Evolutionary conservation across 805 yeast species (phyloP).

Genomic region (Ogataea pignaliae): DNA sequence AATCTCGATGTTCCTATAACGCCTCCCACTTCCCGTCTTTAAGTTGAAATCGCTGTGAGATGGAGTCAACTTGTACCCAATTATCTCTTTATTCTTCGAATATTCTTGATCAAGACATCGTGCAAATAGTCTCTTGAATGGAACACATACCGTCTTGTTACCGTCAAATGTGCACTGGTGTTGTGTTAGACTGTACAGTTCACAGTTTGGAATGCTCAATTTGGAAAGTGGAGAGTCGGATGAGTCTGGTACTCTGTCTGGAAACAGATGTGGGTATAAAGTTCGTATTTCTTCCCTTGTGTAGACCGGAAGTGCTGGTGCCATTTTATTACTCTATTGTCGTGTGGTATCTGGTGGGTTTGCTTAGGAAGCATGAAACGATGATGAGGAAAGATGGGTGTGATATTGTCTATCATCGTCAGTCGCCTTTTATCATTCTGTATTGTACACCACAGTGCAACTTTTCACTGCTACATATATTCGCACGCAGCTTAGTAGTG

Average conservation of each 20-base stretch:
- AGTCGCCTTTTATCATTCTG: no score
- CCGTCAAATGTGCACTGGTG: slow-evolving; percentile 44
- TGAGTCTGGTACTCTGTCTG: slow-evolving; percentile 13
- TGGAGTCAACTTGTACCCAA: slow-evolving; percentile 29
- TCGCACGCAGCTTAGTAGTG: no score
- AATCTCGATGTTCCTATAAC: slow-evolving; percentile 33
- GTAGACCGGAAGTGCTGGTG: slow-evolving; percentile 47
- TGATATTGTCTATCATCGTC: no score
- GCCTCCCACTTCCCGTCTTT: slow-evolving; percentile 1
- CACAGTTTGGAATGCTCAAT: slow-evolving; percentile 16
- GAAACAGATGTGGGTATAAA: slow-evolving; percentile 23
- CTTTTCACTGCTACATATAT: no score
- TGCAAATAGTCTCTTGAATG: slow-evolving; percentile 44
- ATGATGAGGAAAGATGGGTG: background rate
- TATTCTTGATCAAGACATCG: slow-evolving; percentile 33
- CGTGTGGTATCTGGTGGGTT: background rate
- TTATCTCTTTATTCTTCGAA: slow-evolving; percentile 17
- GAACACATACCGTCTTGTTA: slow-evolving; percentile 39
- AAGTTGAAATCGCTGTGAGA: slow-evolving; percentile 12
- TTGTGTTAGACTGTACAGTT: slow-evolving; percentile 38
- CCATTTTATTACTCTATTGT: slow-evolving; percentile 29
- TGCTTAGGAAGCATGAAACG: background rate
- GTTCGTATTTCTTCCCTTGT: slow-evolving; percentile 32
- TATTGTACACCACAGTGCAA: no score
- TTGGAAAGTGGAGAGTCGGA: slow-evolving; percentile 1